phyloP scores from a whole-genome alignment of 345 rosid genomes.

The Ceriops tagal region DNA sequence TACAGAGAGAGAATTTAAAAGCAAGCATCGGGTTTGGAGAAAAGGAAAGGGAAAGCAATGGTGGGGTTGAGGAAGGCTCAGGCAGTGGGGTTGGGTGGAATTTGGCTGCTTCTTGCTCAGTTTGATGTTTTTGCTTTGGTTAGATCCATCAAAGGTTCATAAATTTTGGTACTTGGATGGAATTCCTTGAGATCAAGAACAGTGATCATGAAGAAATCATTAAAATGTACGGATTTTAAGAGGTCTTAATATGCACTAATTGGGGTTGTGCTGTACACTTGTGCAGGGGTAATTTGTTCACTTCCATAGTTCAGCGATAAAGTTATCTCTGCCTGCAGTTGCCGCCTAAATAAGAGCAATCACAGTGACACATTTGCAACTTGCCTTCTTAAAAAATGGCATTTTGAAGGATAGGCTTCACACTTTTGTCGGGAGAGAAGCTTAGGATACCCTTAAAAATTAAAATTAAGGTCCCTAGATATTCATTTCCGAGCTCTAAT shows the following conservation, averaged over 20 bases:
- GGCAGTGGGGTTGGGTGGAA: constrained; percentile 13
- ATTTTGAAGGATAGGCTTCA: not conserved
- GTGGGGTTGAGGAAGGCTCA: not conserved
- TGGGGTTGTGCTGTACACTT: not conserved
- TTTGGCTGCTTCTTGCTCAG: constrained; percentile 6
- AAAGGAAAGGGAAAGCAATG: not conserved
- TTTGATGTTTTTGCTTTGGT: not conserved
- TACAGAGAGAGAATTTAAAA: not conserved
- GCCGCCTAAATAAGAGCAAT: too few relatives aligned
- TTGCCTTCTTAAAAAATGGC: not conserved
- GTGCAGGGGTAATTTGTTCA: not conserved
- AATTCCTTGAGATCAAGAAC: not conserved
- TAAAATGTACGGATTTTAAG: not conserved
- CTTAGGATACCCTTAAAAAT: too few relatives aligned
- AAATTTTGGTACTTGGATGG: not conserved
- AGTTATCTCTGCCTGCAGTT: too few relatives aligned
- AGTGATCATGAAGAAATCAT: constrained; percentile 9
- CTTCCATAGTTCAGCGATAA: too few relatives aligned
- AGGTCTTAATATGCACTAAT: not conserved
- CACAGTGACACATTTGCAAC: not conserved
- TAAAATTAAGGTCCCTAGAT: too few relatives aligned
- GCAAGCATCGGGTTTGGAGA: constrained; percentile 3
- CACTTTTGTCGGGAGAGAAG: not conserved
- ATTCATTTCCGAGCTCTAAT: too few relatives aligned
- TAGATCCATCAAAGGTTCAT: not conserved